Base-by-base conservation (phyloP, 2,329 filamentous ascomycete genomes). In the Ophiostoma tasmaniense region DNA sequence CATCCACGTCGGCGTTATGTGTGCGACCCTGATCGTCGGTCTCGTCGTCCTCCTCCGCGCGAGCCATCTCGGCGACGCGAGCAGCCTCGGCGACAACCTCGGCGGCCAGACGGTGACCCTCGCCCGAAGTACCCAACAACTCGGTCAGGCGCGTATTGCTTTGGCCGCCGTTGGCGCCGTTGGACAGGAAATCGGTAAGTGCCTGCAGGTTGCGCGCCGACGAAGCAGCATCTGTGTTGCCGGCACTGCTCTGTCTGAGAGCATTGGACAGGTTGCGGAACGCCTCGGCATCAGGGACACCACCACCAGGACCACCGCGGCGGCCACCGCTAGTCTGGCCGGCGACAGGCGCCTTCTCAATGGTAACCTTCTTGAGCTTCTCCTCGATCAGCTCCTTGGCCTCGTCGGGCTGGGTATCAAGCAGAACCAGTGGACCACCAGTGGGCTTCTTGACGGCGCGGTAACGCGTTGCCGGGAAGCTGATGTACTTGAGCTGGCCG, bases 381-480 rank as follows among this genome's bases (percentile, higher is more conserved):
- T 98, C 88, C 78, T 98, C 95, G 65, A 99, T 85, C 8, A 95
- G 84, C 22, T 88, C 82, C 78, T 96, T 96, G 65, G 88, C 80
- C 77, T 96, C 90, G 1, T 88, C 86, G 0, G 93, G 90, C 73
- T 89, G 85, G 17, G 89, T 93, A 77, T 99, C 95, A 69, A 91
- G 84, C 28, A 99, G 87, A n/a, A 99, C 85, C 42, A 98, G 88
- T 50, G 96, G 92, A 73, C 95, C 95, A 73, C 95, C 94, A 59
- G 94, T 98, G 72, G 94, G 92, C 90, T 96, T 85, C 79, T 88
- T 88, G 71, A 98, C 93, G 45, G 95, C 94, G 83, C 91, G 92
- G 80, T 97, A 99, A 74, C 96, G 89, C 64, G 91, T 91, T 72
- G 91, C 87, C 66, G 92, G 88, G 84, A 99, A 97, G 79, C 88